Percentiles rank a stretch among this genome's conserved stretches.
Conservation (phyloP, 768 basidiomycete species). For the Tulasnella calospora region DNA sequence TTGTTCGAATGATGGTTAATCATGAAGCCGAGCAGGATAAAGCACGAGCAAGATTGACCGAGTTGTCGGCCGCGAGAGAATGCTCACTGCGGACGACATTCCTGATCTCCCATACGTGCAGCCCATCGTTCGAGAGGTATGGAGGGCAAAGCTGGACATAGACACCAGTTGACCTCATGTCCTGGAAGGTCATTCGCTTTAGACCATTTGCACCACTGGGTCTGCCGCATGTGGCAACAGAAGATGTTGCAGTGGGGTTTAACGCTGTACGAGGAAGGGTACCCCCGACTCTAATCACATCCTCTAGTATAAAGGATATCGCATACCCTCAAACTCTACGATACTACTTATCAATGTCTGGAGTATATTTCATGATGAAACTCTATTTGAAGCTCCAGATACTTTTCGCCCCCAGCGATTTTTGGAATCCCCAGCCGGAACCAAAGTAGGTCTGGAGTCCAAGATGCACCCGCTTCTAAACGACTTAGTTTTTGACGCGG, state of each 20-base stretch:
- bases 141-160: not conserved
- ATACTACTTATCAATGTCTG: constrained; percentile 34
- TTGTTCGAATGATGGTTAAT: too few relatives aligned
- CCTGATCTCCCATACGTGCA: constrained; percentile 15
- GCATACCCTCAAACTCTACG: constrained; percentile 30
- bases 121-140: constrained; percentile 11
- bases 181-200: not conserved
- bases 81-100: constrained; percentile 11
- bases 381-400: constrained; percentile 43
- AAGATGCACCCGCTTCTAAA: not conserved
- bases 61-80: constrained; percentile 4
- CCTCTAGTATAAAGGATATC: constrained; percentile 26
- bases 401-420: constrained; percentile 51
- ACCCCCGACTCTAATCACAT: too few relatives aligned
- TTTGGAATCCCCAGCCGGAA: constrained; percentile 19
- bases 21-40: not conserved
- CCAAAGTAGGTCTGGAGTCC: not conserved
- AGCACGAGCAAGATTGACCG: constrained; percentile 10
- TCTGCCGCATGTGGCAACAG: constrained; percentile 26
- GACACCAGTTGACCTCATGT: not conserved
- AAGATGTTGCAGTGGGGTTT: constrained; percentile 22
- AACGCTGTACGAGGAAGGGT: not conserved
- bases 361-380: constrained; percentile 33
- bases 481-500: constrained; percentile 16
- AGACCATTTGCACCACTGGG: constrained; percentile 26